A percentile compares a stretch with the other conserved stretches of the same genome.
phyloP scores from a whole-genome alignment of 352 stramenopile genomes.

The Phytophthora hybrid region DNA sequence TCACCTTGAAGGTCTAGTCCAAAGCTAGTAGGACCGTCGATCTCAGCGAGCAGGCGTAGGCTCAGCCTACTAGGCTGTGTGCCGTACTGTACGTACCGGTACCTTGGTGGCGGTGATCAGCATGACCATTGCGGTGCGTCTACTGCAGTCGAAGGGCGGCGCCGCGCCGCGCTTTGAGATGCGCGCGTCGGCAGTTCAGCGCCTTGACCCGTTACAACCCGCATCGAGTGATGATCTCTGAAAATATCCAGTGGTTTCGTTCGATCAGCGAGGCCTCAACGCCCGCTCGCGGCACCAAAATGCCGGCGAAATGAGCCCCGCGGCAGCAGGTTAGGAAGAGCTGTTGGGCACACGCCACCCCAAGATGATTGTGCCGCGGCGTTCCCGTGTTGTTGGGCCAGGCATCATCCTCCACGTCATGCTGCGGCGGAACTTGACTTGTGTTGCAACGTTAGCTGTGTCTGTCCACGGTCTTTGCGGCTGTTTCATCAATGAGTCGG shows the following conservation, averaged over 20 bases:
- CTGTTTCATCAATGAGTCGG: constrained; percentile 1
- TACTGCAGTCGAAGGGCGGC: not conserved
- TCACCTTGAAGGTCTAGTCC: no score
- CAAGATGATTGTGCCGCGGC: constrained; percentile 8
- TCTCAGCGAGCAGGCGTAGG: not conserved
- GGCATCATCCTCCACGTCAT: constrained; percentile 16
- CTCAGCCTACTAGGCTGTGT: no score
- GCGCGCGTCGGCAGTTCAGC: constrained; percentile 1
- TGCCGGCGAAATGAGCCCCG: constrained; percentile 16
- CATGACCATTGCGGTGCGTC: constrained; percentile 11
- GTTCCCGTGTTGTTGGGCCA: no score
- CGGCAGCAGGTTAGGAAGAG: constrained; percentile 26
- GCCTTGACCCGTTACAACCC: constrained; percentile 18
- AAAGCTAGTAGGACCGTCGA: no score
- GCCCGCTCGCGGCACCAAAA: constrained; percentile 25
- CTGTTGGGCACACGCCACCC: constrained; percentile 18
- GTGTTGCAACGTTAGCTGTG: constrained; percentile 20
- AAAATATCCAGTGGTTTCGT: constrained; percentile 42
- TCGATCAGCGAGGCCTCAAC: constrained; percentile 22
- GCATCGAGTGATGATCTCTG: constrained; percentile 19
- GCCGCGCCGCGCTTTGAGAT: constrained; percentile 1
- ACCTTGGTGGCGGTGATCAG: not conserved
- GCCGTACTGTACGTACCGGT: not conserved
- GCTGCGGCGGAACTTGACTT: constrained; percentile 13
- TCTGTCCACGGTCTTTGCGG: constrained; percentile 27